Evolutionary conservation across 257 asterid genomes (phyloP), one percentile per base, ranked within the genome.

Genomic region (Pogostemon cablin): DNA sequence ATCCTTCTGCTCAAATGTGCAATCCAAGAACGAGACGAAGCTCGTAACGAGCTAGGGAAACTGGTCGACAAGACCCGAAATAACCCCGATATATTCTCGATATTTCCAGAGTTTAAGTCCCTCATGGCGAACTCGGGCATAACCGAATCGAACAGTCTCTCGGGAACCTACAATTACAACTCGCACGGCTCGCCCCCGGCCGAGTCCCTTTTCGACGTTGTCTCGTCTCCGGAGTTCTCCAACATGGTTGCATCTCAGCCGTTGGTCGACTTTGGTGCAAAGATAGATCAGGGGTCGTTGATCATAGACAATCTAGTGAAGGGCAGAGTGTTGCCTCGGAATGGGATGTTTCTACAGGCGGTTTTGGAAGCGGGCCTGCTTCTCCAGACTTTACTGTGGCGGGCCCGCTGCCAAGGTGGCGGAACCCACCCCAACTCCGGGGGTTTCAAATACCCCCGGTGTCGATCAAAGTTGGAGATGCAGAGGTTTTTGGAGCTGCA

Each of bases 351-450:
- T 9, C 62, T 91, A 44, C 79, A 85, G 79, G 82, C 92, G 3
- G 93, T 92, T 1, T 65, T 80, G 15, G 89, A 84, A 50, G 78
- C 88, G 1, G 88, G 92, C 7, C 96, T 95, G 0, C 86, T 89
- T 49, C 86, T 91, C 3, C 89, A 82, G 76, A 82, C 86, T 5
- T 83, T 85, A 20, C 79, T 89, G 74, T 92, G 60, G 93, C 93
- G 0, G 98, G 98, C 4, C 88, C 93, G 25, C 82, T 91, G 44
- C 98, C 98, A 0, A 74, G 81, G 75, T 91, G 98, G 96, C 86
- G 87, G 6, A 91, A 89, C 65, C 96, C 93, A n/a, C 98, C 98
- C 0, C 95, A 72, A 75, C 77, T 86, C 25, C 86, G 77, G 74
- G 72, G 78, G 0, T 82, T 80, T 74, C 85, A 81, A 55, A 76